These are phyloP conservation scores for Suillus spraguei DNA, from an alignment of 768 basidiomycete genomes.

Conservation along the genomic window DNA sequence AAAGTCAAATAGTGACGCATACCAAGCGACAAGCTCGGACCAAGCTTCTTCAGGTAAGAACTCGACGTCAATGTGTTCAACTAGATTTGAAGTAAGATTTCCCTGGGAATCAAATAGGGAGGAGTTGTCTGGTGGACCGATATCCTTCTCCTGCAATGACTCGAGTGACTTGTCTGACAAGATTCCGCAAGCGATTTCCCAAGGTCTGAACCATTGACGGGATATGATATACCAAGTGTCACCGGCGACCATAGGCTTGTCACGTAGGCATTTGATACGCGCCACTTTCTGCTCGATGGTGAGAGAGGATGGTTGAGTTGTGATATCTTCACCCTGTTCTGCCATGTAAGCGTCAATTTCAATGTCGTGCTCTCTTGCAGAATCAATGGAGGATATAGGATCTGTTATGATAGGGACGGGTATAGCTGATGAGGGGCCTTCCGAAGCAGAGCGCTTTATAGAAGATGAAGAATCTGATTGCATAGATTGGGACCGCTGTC, in stretches of 20 bases:
- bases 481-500: conserved; percentile 77
- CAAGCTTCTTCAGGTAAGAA: conserved; percentile 76
- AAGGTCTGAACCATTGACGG: conserved; percentile 72
- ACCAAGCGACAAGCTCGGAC: conserved; percentile 68
- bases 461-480: conserved; percentile 76
- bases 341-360: conserved; percentile 76
- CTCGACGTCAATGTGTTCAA: conserved; percentile 72
- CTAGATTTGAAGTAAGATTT: conserved; percentile 42
- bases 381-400: conserved; percentile 44
- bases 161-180: conserved; percentile 66
- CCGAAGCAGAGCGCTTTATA: conserved; percentile 78
- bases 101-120: conserved; percentile 58
- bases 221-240: conserved; percentile 83
- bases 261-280: conserved; percentile 50
- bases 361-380: conserved; percentile 48
- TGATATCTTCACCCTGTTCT: conserved; percentile 49
- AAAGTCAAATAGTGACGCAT: conserved; percentile 8
- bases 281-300: conserved; percentile 45
- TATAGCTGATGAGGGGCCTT: conserved; percentile 53
- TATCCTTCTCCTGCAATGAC: conserved; percentile 55
- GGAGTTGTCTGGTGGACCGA: conserved; percentile 80
- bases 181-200: conserved; percentile 73
- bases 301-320: conserved; percentile 8
- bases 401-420: conserved; percentile 26
- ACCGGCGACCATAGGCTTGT: conserved; percentile 55